Percentiles rank a stretch among this genome's conserved stretches.
Evolutionary conservation across 805 yeast species (phyloP).

Genomic region (Cyberlindnera galapagoensis): DNA sequence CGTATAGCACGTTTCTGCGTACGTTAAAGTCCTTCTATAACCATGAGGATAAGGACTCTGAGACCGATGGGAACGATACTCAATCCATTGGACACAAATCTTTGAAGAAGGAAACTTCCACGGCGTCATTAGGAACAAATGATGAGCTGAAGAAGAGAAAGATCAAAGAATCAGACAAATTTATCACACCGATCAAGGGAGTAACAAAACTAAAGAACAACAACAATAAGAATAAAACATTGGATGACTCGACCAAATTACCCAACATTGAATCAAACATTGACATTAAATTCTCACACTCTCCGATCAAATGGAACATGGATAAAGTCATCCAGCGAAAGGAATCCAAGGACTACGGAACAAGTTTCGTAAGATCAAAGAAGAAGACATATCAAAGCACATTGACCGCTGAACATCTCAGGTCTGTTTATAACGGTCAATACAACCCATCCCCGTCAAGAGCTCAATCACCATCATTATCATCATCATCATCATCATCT

Average conservation of each 20-base stretch:
- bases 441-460: constrained; percentile 27
- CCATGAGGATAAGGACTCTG: constrained; percentile 1
- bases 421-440: constrained; percentile 29
- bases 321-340: constrained; percentile 1
- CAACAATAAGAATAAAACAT: too few relatives aligned
- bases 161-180: background rate
- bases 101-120: too few relatives aligned
- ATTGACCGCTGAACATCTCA: constrained; percentile 24
- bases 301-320: constrained; percentile 21
- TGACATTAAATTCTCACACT: constrained; percentile 15
- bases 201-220: constrained; percentile 1
- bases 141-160: constrained; percentile 4
- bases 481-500: constrained; percentile 19
- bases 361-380: constrained; percentile 24
- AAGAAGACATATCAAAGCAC: constrained; percentile 12
- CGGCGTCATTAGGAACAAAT: rapidly evolving
- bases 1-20: background rate
- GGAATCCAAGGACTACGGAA: constrained; percentile 29
- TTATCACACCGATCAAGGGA: constrained; percentile 10
- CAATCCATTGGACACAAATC: too few relatives aligned
- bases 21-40: too few relatives aligned
- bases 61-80: background rate
- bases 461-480: constrained; percentile 10
- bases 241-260: too few relatives aligned
- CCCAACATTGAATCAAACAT: constrained; percentile 4